phyloP scores from a whole-genome alignment of 257 asterid genomes.

The Ilex aquifolium region DNA sequence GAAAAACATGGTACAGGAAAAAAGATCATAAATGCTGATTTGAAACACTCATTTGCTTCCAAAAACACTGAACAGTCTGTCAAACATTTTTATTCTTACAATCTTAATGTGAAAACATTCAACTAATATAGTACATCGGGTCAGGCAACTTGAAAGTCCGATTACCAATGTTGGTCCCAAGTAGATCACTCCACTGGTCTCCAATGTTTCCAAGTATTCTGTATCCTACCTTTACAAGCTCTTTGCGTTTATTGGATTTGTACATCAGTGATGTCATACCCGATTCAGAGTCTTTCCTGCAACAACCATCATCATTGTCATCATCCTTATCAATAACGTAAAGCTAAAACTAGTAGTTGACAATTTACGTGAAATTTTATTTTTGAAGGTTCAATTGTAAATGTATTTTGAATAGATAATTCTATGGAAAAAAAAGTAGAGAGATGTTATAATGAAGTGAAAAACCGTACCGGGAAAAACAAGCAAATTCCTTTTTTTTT shows the following conservation, averaged over 20 bases:
- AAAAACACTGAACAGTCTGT: no score
- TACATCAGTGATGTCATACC: slow-evolving; percentile 14
- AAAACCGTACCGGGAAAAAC: no score
- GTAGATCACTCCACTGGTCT: slow-evolving; percentile 69
- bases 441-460: no score
- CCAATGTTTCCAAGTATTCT: slow-evolving; percentile 61
- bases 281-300: slow-evolving; percentile 24
- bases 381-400: no score
- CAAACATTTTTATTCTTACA: no score
- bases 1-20: no score
- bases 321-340: no score
- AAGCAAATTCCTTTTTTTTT: no score
- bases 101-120: not conserved
- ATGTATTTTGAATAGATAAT: not conserved
- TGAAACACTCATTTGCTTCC: no score
- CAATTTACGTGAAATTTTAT: not conserved
- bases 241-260: slow-evolving; percentile 29
- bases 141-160: slow-evolving; percentile 61
- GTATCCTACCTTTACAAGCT: slow-evolving; percentile 37
- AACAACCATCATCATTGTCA: not conserved
- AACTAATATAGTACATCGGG: slow-evolving; percentile 54
- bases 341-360: no score
- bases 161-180: slow-evolving; percentile 31
- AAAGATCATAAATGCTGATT: no score
- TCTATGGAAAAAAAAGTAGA: not conserved